Percentiles rank a stretch among this genome's conserved stretches.
phyloP scores from a whole-genome alignment of 2,329 filamentous ascomycete genomes.

The Fusarium sp. region DNA sequence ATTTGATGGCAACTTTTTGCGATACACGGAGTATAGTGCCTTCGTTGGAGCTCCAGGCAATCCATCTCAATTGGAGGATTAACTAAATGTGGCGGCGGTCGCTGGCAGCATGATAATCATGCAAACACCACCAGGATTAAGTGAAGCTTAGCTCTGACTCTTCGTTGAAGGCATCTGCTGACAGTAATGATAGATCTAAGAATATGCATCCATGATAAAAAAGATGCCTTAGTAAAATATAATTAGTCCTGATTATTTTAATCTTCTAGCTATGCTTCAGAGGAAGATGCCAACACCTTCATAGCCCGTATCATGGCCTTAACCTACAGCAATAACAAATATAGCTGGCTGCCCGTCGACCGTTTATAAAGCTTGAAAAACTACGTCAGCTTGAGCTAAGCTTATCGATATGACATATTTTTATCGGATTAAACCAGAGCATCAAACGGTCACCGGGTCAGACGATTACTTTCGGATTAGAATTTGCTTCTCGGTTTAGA shows the following conservation, averaged over 20 bases:
- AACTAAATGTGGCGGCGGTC: neutral
- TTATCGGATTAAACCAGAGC: neutral
- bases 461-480: neutral
- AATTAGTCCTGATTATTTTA: no score
- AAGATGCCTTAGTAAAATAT: no score
- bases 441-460: neutral
- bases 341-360: no score
- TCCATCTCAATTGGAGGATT: neutral
- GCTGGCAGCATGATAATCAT: neutral
- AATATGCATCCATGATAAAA: no score
- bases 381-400: neutral
- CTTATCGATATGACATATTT: neutral
- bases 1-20: no score
- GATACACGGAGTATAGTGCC: no score
- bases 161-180: neutral
- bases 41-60: neutral
- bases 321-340: neutral
- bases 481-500: neutral
- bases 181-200: no score
- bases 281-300: no score
- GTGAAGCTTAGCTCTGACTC: neutral
- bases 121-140: neutral
- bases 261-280: no score
- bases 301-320: neutral
- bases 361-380: neutral